Evolutionary conservation across 371 early-diverging fungal genomes (phyloP), one percentile per base, ranked within the genome.

Genomic region (Saksenaea vasiformis): DNA sequence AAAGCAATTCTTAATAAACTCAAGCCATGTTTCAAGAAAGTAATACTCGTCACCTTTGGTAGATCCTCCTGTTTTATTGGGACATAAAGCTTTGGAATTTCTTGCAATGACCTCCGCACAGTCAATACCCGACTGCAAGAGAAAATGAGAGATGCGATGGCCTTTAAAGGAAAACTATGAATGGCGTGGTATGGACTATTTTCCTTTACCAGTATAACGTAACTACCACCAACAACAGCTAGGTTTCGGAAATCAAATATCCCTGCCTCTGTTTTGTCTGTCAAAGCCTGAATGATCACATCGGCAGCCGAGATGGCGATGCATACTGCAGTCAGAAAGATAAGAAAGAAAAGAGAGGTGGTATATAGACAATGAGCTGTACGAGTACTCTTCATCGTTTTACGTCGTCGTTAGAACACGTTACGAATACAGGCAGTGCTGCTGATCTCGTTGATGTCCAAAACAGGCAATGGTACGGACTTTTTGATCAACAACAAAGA

Each of bases 61-160:
- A 90, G 58, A 66, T 91, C 89, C 27, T 81, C 80, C 24, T 76
- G 70, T 58, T 85, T 84, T 59, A 88, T 88, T 13, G 90, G 89
- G 59, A 90, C 78, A 66, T 87, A 86, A 0, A 85, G 65, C 63
- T 90, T 89, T n/a, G 92, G 92, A 39, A 90, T 90, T 53, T 85
- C 85, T 57, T 80, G 78, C 13, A 89, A 64, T 4, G 88, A 82
- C 7, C 79, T 51, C 56, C 85, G 76, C 14, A 85, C 83, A 5
- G 86, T 79, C 9, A 90, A 60, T 55, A 85, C 69, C 15, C 88
- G 82, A 60, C 84, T 84, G 55, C 85, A 86, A 11, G 82, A 79
- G 64, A 84, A 83, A 7, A 84, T 68, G 7, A 85, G 68, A 9
- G 85, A 58, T 11, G 70, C 72, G 15, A 79, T 43, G 14, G 77